Percentiles rank a stretch among this genome's conserved stretches.
phyloP scores from a whole-genome alignment of 163 green algal species.

The Chloromonas sp. region DNA sequence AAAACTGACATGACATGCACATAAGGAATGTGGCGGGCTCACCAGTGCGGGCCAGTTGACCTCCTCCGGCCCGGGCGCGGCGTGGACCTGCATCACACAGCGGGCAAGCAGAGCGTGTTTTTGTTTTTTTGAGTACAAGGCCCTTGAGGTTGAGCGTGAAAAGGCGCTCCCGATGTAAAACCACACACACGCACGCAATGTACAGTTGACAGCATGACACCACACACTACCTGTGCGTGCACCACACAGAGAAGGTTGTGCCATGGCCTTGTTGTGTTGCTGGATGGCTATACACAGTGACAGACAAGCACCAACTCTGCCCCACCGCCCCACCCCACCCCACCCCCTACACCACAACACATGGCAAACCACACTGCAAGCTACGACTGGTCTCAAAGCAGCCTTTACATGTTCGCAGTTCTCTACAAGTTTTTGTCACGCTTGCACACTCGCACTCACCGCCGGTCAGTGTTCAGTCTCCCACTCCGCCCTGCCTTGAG shows the following conservation, averaged over 20 bases:
- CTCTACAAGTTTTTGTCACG: neutral
- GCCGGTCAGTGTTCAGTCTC: neutral
- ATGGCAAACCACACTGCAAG: neutral
- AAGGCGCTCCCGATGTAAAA: neutral
- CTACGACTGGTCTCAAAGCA: neutral
- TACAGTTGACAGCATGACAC: no score
- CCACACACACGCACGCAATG: neutral
- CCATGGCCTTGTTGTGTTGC: no score
- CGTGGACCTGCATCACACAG: slow-evolving; percentile 20
- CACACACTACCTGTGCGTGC: no score
- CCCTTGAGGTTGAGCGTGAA: neutral
- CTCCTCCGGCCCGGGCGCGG: slow-evolving; percentile 71
- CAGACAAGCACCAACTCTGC: no score
- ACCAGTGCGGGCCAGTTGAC: slow-evolving; percentile 50
- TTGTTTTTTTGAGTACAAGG: neutral
- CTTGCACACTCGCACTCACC: neutral
- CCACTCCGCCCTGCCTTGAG: no score
- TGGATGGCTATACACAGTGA: no score
- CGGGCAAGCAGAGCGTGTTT: neutral
- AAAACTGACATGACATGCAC: no score
- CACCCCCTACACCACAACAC: no score
- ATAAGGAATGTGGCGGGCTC: no score
- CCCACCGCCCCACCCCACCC: no score
- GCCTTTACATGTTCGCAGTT: neutral
- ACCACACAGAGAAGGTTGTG: no score